Evolutionary conservation across 2,329 filamentous ascomycete species (phyloP).

Genomic region (Talaromyces sp.): DNA sequence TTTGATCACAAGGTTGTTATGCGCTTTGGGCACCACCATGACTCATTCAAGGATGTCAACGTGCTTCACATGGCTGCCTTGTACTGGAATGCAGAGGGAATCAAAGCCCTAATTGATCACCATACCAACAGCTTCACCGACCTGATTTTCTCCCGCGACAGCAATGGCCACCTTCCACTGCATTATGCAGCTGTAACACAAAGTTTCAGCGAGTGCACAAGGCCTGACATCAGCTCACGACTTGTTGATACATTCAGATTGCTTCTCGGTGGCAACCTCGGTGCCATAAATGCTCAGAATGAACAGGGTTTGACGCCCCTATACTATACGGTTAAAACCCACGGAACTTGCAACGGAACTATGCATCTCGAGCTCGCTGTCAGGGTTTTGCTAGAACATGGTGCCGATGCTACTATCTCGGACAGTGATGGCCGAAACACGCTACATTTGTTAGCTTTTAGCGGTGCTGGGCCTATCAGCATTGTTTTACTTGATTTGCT

Average conservation of each 20-base stretch:
- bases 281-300: slow-evolving; percentile 17
- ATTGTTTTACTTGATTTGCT: slow-evolving; percentile 11
- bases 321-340: slow-evolving; percentile 15
- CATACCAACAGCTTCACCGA: background rate
- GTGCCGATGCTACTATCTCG: background rate
- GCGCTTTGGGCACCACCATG: background rate
- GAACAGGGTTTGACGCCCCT: slow-evolving; percentile 16
- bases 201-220: background rate
- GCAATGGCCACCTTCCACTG: slow-evolving; percentile 13
- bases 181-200: slow-evolving; percentile 12
- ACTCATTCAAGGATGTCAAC: background rate
- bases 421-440: background rate
- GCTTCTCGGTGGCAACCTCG: slow-evolving; percentile 16
- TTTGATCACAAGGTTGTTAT: background rate
- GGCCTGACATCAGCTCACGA: slow-evolving; percentile 3
- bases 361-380: slow-evolving; percentile 12
- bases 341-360: background rate
- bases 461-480: background rate
- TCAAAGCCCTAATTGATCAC: slow-evolving; percentile 7
- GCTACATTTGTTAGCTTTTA: background rate
- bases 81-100: slow-evolving; percentile 8
- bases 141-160: slow-evolving; percentile 11
- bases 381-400: background rate
- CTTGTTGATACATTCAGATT: slow-evolving; percentile 17
- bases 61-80: slow-evolving; percentile 1